Conservation (phyloP, 805 yeast species). For the Scheffersomyces ergatensis region DNA sequence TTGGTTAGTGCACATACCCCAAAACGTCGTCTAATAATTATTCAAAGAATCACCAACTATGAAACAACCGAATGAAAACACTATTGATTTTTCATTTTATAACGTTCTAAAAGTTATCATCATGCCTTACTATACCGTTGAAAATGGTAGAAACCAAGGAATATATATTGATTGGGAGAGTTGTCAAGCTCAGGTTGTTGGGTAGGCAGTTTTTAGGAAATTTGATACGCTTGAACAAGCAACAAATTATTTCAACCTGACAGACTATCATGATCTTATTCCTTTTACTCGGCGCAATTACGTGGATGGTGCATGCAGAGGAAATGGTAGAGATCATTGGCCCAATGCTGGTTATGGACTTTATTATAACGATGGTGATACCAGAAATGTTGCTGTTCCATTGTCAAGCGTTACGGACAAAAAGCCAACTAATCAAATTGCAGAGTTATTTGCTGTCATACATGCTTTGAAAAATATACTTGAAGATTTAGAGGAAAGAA, state of each 20-base stretch:
- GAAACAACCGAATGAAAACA: too few relatives aligned
- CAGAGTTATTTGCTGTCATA: constrained; percentile 70
- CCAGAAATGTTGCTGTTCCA: constrained; percentile 54
- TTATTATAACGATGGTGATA: constrained; percentile 56
- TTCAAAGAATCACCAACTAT: too few relatives aligned
- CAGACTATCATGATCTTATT: too few relatives aligned
- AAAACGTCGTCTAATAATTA: too few relatives aligned
- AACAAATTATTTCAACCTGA: too few relatives aligned
- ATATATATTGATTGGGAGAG: not conserved
- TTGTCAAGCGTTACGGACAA: constrained; percentile 27
- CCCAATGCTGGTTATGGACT: constrained; percentile 68
- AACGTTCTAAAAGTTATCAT: too few relatives aligned
- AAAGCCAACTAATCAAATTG: constrained; percentile 72
- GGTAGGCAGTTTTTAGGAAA: not conserved
- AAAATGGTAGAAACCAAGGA: not conserved
- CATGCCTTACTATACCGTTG: too few relatives aligned
- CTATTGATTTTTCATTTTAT: too few relatives aligned
- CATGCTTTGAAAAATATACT: constrained; percentile 54
- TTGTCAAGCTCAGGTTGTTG: not conserved
- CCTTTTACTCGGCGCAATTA: too few relatives aligned
- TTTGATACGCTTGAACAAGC: too few relatives aligned
- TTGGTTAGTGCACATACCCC: too few relatives aligned
- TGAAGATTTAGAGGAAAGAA: too few relatives aligned
- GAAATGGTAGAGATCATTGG: constrained; percentile 46
- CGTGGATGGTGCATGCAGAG: constrained; percentile 76